Evolutionary conservation across 768 basidiomycete genomes (phyloP), one percentile per base, ranked within the genome.

Genomic region (Polyporus arcularius): DNA sequence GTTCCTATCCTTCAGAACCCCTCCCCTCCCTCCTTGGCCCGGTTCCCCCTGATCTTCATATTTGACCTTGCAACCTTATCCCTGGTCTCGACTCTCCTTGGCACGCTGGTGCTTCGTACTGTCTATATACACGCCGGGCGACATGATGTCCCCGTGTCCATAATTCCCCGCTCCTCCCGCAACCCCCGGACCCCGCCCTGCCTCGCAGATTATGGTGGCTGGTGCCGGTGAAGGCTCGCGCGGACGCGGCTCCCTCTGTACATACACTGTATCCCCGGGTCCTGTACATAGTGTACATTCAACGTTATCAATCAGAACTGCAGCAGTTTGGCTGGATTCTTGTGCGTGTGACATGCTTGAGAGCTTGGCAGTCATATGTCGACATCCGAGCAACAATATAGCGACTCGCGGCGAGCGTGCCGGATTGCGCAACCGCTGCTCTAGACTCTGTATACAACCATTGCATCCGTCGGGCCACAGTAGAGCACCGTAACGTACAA

Each of bases 121-220:
- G 58, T 53, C 58, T 45, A 53, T 53, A 59, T 35, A 35, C 35
- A 18, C 26, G 28, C 53, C 39, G n/a, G 52, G 52, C 52, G 52
- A 28, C 53, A 47, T 49, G 41, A 60, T 49, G 52, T 60, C 58
- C 58, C 45, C 58, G 18, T 54, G 58, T 52, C 54, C 53, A 60
- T 60, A 12, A 35, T 42, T 60, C 53, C 45, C 58, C 46, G 45
- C 58, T 11, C 42, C 40, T 18, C 43, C 12, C 53, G 50, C 35
- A 31, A 50, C 9, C 18, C 58, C 10, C 38, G 6, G 28, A 28
- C 30, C 10, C 18, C 30, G 8, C 30, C 52, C 52, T 28, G 39
- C 39, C 4, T 28, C 52, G 39, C 52, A 11, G 53, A 43, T 14
- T 14, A 16, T 6, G 42, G 42, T 9, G 42, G 42, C 15, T 6